phyloP scores from a whole-genome alignment of 2,329 filamentous ascomycete genomes.

The Hortaea werneckii region DNA sequence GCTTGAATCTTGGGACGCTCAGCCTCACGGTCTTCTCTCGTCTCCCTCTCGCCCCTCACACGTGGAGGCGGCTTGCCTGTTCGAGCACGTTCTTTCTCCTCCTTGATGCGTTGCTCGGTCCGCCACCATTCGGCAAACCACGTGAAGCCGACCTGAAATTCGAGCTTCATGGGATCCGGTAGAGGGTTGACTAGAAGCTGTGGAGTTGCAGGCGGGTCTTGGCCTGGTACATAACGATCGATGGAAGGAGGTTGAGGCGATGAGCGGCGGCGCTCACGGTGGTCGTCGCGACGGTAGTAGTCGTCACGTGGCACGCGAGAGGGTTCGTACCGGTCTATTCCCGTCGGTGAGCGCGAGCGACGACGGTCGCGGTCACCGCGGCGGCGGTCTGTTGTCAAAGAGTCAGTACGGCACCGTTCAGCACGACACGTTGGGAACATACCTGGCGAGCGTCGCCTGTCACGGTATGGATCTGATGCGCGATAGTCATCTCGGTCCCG shows the following conservation, averaged over 20 bases:
- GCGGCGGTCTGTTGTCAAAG: conserved; percentile 18
- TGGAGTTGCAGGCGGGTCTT: conserved; percentile 37
- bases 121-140: conserved; percentile 85
- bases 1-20: conserved; percentile 69
- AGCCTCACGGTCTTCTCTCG: conserved; percentile 64
- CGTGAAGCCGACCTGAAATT: conserved; percentile 75
- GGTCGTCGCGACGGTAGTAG: conserved; percentile 55
- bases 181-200: conserved; percentile 54
- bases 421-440: background rate
- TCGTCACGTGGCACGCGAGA: conserved; percentile 57
- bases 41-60: conserved; percentile 53
- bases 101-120: conserved; percentile 69
- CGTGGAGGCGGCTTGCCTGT: conserved; percentile 54
- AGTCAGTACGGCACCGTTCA: background rate
- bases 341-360: conserved; percentile 60
- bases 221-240: conserved; percentile 74
- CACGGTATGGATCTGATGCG: conserved; percentile 13
- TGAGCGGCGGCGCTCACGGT: conserved; percentile 52
- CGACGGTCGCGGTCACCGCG: conserved; percentile 44
- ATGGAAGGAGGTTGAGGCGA: conserved; percentile 57
- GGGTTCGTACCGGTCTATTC: conserved; percentile 69
- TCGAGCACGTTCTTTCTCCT: conserved; percentile 62
- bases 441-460: conserved; percentile 15
- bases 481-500: conserved; percentile 13
- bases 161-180: conserved; percentile 59